These are phyloP conservation scores for Lachancea dasiensis DNA, from an alignment of 805 yeast species.

Conservation along the genomic window DNA sequence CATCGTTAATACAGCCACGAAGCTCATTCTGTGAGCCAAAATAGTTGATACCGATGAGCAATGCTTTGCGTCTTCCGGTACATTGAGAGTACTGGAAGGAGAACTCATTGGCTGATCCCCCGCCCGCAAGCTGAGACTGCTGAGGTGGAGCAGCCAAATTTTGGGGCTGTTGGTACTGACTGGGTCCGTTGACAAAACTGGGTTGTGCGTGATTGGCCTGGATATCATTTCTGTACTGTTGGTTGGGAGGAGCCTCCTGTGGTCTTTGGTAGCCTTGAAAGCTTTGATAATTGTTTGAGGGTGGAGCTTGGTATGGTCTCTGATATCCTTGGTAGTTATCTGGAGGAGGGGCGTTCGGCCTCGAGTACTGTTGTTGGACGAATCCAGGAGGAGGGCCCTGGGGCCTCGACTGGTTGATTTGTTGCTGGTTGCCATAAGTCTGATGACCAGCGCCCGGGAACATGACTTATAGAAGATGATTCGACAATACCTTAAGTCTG, in stretches of 20 bases:
- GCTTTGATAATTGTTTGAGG: constrained; percentile 11
- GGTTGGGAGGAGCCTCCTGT: constrained; percentile 1
- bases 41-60: constrained; percentile 75
- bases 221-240: constrained; percentile 9
- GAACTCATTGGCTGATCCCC: constrained; percentile 20
- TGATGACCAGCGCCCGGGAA: constrained; percentile 34
- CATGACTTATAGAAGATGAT: constrained; percentile 6
- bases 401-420: constrained; percentile 11
- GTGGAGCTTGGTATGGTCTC: constrained; percentile 13
- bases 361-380: constrained; percentile 10
- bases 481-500: not conserved
- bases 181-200: constrained; percentile 17
- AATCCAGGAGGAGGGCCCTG: constrained; percentile 22
- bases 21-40: constrained; percentile 55
- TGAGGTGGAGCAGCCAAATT: constrained; percentile 20
- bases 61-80: constrained; percentile 66
- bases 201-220: constrained; percentile 12
- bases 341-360: constrained; percentile 21
- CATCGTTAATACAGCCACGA: constrained; percentile 81
- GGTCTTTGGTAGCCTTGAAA: constrained; percentile 6
- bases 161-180: constrained; percentile 19
- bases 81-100: constrained; percentile 59
- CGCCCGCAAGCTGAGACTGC: constrained; percentile 18
- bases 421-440: constrained; percentile 24
- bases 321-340: constrained; percentile 2